Base-by-base conservation (phyloP, 768 basidiomycete species). In the Ramaria rubella region DNA sequence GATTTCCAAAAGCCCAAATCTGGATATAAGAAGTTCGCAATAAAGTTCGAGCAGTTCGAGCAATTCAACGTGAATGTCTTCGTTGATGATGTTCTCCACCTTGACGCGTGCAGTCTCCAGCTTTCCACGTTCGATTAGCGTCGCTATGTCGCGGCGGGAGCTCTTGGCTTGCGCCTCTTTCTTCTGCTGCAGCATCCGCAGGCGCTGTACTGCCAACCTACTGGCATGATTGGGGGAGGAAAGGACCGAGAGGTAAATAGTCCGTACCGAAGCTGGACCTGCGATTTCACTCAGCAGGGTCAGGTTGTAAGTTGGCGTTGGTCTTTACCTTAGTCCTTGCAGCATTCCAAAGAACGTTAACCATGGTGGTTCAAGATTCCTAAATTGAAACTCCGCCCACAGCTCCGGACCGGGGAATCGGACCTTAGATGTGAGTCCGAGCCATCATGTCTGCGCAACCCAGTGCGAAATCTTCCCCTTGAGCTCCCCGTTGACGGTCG, bases 11-110 rank as follows among this genome's bases (percentile, higher is more conserved):
- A 98, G 72, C 9, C 90, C 89, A 64, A 98, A 98, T 46, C 96
- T 81, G 8, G 95, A 91, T 23, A 94, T 77, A 19, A 98, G 72
- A n/a, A 95, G 80, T 66, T 99, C 96, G 61, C 88, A 90, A 68
- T 97, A 97, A 11, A 98, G 78, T 73, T 97, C 94, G 26, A 99
- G 75, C 5, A 98, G 75, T 65, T 99, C 95, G 34, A 97, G 73
- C 24, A 97, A 77, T 66, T 97, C 94, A 44, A 91, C 74, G 65
- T 90, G 79, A 44, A 91, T 80, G 65, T 93, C 90, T 62, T 90
- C 89, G 65, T 89, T 82, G 65, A 92, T 93, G 54, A 92, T 80
- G 61, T 82, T 85, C 74, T 97, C 94, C 54, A 86, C 83, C 70
- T 90, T 90, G 64, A 94, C 81, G 61, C 82, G 76, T 3, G 93